Evolutionary conservation across 2,329 filamentous ascomycete species (phyloP).

Genomic region (Fusarium sp.): DNA sequence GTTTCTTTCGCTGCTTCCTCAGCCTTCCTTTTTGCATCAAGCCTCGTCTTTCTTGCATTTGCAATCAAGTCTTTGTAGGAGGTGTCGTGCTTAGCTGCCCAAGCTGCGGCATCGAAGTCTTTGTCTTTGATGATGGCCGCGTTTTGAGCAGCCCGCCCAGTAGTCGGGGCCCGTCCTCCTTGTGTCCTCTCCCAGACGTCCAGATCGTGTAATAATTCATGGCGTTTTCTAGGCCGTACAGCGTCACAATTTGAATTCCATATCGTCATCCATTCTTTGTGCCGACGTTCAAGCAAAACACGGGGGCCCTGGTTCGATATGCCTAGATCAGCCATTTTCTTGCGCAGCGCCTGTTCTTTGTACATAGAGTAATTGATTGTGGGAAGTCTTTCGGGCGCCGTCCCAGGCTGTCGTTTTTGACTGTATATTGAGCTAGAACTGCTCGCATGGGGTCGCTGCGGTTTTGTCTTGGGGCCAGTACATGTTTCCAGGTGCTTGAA

Average conservation of each 20-base stretch:
- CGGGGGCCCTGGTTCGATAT: slow-evolving; percentile 78
- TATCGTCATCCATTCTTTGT: slow-evolving; percentile 93
- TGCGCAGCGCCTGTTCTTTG: slow-evolving; percentile 81
- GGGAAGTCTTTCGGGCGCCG: slow-evolving; percentile 73
- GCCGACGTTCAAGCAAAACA: slow-evolving; percentile 78
- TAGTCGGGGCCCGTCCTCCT: slow-evolving; percentile 68
- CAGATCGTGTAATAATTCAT: slow-evolving; percentile 80
- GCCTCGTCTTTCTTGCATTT: slow-evolving; percentile 72
- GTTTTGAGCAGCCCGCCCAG: slow-evolving; percentile 53
- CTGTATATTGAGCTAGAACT: slow-evolving; percentile 27
- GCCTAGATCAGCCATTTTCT: slow-evolving; percentile 84
- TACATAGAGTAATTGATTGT: slow-evolving; percentile 87
- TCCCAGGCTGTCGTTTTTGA: slow-evolving; percentile 50
- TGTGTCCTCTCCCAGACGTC: slow-evolving; percentile 89
- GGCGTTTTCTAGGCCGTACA: slow-evolving; percentile 74
- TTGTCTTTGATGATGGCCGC: slow-evolving; percentile 77
- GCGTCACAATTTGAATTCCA: slow-evolving; percentile 99
- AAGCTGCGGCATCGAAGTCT: slow-evolving; percentile 84
- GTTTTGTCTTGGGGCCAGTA: slow-evolving; percentile 52
- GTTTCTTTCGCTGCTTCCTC: slow-evolving; percentile 35
- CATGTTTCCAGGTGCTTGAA: slow-evolving; percentile 84
- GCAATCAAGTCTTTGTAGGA: slow-evolving; percentile 86
- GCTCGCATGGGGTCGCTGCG: slow-evolving; percentile 10
- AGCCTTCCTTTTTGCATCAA: slow-evolving; percentile 51
- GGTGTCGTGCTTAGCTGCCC: slow-evolving; percentile 77